Conservation (phyloP, 345 rosid species). For the Syzygium jambos region DNA sequence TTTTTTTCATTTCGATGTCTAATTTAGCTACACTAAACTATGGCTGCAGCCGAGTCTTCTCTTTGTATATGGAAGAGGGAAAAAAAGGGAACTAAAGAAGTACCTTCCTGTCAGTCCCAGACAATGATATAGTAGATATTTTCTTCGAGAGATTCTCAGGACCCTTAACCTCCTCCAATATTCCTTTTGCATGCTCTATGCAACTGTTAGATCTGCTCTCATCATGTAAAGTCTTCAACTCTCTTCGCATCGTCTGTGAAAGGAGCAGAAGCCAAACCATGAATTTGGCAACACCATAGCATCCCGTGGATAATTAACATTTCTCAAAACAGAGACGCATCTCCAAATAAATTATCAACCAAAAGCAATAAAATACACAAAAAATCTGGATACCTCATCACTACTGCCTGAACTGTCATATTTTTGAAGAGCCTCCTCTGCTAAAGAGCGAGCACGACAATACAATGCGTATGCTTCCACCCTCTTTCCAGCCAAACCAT, state of each 20-base stretch:
- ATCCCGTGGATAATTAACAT: background rate
- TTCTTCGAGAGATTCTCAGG: constrained; percentile 72
- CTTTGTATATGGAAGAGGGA: background rate
- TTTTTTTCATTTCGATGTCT: background rate
- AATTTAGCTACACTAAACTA: background rate
- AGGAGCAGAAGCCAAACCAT: background rate
- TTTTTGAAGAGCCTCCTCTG: constrained; percentile 60
- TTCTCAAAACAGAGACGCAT: background rate
- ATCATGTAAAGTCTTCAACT: constrained; percentile 47
- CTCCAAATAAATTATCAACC: background rate
- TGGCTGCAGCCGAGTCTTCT: background rate
- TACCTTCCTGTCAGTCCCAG: constrained; percentile 61
- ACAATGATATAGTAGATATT: constrained; percentile 65
- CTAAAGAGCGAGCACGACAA: constrained; percentile 66
- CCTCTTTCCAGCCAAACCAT: constrained; percentile 89
- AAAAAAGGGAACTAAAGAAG: background rate
- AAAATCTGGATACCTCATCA: constrained; percentile 41
- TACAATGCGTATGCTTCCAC: constrained; percentile 77
- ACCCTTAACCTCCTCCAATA: constrained; percentile 70
- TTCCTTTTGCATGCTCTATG: constrained; percentile 87
- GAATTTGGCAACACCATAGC: background rate
- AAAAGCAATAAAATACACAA: background rate
- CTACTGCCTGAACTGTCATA: constrained; percentile 21
- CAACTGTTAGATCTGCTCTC: constrained; percentile 86
- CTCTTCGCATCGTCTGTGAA: constrained; percentile 42